Percentiles rank a stretch among this genome's conserved stretches.
Conservation (phyloP, 2,329 filamentous ascomycete genomes). For the Hymenoscyphus scutula region DNA sequence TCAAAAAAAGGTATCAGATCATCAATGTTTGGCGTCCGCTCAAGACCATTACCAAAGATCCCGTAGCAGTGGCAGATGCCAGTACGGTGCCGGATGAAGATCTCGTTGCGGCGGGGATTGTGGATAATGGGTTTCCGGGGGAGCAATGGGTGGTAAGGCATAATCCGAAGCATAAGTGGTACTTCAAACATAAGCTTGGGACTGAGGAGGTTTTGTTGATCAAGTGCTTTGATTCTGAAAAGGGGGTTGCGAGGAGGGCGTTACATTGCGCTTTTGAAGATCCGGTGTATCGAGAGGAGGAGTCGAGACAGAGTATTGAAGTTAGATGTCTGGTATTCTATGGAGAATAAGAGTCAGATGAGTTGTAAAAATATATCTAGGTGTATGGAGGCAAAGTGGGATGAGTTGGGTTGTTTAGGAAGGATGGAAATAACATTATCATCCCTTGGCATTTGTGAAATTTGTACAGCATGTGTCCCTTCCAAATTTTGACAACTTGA, state of each 20-base stretch:
- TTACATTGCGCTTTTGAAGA: conserved; percentile 72
- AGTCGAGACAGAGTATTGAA: conserved; percentile 81
- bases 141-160: conserved; percentile 70
- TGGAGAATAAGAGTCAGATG: background rate
- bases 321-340: conserved; percentile 74
- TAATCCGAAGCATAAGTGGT: conserved; percentile 65
- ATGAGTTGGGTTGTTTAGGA: background rate
- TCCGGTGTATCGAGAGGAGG: conserved; percentile 64
- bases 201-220: conserved; percentile 70
- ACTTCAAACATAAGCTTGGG: conserved; percentile 64
- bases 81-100: conserved; percentile 57
- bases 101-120: conserved; percentile 68
- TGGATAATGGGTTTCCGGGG: conserved; percentile 68
- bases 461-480: no score
- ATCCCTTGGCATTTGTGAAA: no score
- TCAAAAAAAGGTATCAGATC: conserved; percentile 69
- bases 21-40: conserved; percentile 73
- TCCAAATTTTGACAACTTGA: no score
- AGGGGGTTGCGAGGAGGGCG: conserved; percentile 38
- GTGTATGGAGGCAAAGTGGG: background rate
- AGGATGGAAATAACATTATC: no score
- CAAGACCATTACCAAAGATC: conserved; percentile 54
- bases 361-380: background rate
- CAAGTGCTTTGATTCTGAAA: conserved; percentile 70
- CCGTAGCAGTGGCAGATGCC: conserved; percentile 57